Percentiles rank a stretch among this genome's conserved stretches.
Evolutionary conservation across 345 rosid genomes (phyloP).

Genomic region (Citrus cavaleriei): DNA sequence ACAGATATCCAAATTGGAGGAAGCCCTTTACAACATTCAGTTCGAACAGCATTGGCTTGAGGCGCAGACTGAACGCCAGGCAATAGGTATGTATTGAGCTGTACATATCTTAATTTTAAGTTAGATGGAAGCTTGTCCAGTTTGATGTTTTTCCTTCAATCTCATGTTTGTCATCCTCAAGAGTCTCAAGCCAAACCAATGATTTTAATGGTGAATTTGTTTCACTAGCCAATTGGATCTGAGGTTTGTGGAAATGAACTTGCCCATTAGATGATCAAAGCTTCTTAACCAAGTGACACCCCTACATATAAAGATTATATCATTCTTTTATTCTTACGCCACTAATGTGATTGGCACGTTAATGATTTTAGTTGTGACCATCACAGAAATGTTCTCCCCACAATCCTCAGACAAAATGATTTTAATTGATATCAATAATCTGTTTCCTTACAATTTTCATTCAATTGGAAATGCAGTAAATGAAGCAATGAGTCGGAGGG

Average conservation of each 20-base stretch:
- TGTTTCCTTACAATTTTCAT: background rate
- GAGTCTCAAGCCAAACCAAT: background rate
- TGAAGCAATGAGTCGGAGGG: constrained; percentile 55
- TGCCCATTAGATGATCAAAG: too few species aligned
- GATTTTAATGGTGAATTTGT: background rate
- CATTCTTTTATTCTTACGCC: background rate
- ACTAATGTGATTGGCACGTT: background rate
- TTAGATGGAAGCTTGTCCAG: background rate
- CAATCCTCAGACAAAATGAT: background rate
- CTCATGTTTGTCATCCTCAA: background rate
- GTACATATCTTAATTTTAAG: background rate
- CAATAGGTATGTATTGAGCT: constrained; percentile 36
- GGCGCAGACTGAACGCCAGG: constrained; percentile 83
- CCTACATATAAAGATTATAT: background rate
- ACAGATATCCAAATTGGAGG: constrained; percentile 61
- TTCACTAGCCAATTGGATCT: background rate
- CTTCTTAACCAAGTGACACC: background rate
- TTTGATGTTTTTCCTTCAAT: background rate
- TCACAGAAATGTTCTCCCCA: background rate
- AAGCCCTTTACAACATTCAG: constrained; percentile 66
- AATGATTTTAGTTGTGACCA: background rate
- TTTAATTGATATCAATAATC: background rate
- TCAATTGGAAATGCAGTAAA: constrained; percentile 46
- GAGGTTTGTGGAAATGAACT: too few species aligned
- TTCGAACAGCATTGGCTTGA: constrained; percentile 80